Percentiles rank a stretch among this genome's conserved stretches.
Conservation (phyloP, 1,284 basidiomycete species). For the Neonothopanus nambi region DNA sequence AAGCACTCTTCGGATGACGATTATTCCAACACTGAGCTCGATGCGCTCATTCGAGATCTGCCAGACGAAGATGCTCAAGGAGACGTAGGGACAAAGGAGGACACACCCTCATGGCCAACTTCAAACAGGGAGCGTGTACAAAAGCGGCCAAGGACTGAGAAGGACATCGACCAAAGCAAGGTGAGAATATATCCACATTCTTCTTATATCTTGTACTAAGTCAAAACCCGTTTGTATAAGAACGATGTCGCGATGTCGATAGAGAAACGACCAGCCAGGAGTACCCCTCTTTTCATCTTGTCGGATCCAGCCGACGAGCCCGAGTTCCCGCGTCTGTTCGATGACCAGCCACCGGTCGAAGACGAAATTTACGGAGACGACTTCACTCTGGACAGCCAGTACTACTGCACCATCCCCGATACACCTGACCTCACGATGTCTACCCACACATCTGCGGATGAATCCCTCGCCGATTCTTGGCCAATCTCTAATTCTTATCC, state of each 20-base stretch:
- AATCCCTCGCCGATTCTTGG: not conserved
- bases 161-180: too few species aligned
- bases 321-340: not conserved
- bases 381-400: conserved; percentile 34
- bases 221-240: too few species aligned
- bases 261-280: too few species aligned
- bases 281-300: not conserved
- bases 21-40: conserved; percentile 40
- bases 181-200: too few species aligned
- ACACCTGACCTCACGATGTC: conserved; percentile 21
- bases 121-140: not conserved
- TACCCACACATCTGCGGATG: conserved; percentile 7
- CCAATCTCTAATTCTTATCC: not conserved
- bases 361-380: conserved; percentile 28
- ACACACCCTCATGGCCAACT: too few species aligned
- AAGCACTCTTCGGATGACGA: conserved; percentile 27
- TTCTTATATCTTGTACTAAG: too few species aligned
- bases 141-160: too few species aligned
- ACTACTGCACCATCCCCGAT: conserved; percentile 30
- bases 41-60: conserved; percentile 29
- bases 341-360: not conserved
- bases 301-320: not conserved
- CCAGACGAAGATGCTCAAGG: conserved; percentile 16
- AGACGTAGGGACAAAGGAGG: not conserved
- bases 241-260: not conserved